A percentile compares a stretch with the other conserved stretches of the same genome.
phyloP scores from a whole-genome alignment of 1,139 yeast species.

The Kazachstania sp. region DNA sequence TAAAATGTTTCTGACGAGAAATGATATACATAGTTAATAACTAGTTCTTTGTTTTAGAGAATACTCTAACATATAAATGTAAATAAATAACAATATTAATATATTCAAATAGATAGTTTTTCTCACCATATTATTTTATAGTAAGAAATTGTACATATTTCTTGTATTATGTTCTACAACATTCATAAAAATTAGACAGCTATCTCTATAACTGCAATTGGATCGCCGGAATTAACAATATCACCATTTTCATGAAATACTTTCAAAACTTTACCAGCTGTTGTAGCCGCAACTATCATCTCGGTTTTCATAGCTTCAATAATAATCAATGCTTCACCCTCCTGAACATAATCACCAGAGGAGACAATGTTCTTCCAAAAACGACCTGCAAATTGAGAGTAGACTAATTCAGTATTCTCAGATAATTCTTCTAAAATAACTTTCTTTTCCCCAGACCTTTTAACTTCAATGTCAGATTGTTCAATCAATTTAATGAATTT shows the following conservation, averaged over 20 bases:
- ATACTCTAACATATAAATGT: not conserved
- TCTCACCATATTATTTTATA: not conserved
- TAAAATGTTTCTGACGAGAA: no score
- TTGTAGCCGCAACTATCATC: slow-evolving; percentile 74
- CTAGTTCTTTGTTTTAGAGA: not conserved
- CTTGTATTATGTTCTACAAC: not conserved
- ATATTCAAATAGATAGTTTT: not conserved
- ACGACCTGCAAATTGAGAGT: slow-evolving; percentile 90
- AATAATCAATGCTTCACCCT: slow-evolving; percentile 74
- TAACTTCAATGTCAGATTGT: slow-evolving; percentile 71
- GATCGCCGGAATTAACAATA: slow-evolving; percentile 92
- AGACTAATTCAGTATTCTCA: slow-evolving; percentile 72
- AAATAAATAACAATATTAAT: not conserved
- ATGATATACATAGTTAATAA: not conserved
- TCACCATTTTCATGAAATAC: slow-evolving; percentile 80
- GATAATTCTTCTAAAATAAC: slow-evolving; percentile 45
- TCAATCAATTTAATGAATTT: slow-evolving; percentile 80
- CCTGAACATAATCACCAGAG: slow-evolving; percentile 68
- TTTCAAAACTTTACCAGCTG: slow-evolving; percentile 67
- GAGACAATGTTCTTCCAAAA: slow-evolving; percentile 88
- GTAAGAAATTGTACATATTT: not conserved
- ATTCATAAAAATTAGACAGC: not conserved
- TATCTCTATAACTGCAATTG: slow-evolving; percentile 60
- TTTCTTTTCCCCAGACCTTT: slow-evolving; percentile 37
- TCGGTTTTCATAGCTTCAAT: slow-evolving; percentile 99